Evolutionary conservation across 2,329 filamentous ascomycete genomes (phyloP).

Genomic region (Penicillium concentricum): DNA sequence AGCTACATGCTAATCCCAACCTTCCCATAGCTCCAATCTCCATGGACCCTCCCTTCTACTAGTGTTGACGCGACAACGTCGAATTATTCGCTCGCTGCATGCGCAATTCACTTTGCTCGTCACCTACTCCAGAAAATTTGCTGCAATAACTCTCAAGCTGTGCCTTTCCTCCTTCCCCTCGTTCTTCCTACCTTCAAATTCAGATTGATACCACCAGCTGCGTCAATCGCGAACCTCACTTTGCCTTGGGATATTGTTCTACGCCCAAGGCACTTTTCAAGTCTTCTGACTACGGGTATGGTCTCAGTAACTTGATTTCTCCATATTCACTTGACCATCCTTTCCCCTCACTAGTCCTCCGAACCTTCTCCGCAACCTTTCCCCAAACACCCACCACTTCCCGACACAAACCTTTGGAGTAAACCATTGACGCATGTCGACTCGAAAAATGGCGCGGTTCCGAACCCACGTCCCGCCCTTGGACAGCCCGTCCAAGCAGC

Average conservation of each 20-base stretch:
- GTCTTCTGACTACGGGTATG: neutral
- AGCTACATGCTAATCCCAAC: neutral
- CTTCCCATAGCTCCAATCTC: neutral
- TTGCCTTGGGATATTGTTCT: neutral
- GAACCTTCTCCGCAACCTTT: neutral
- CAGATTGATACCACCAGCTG: neutral
- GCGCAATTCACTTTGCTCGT: neutral
- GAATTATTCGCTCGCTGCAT: neutral
- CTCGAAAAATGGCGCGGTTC: constrained; percentile 28
- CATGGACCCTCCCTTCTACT: constrained; percentile 1
- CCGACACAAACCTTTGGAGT: no score
- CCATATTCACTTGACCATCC: neutral
- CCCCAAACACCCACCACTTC: neutral
- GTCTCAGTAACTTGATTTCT: neutral
- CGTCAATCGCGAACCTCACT: neutral
- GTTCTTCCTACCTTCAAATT: neutral
- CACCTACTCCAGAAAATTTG: neutral
- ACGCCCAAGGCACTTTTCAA: neutral
- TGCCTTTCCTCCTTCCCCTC: neutral
- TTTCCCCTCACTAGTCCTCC: neutral
- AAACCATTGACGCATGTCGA: neutral
- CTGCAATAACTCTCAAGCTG: neutral
- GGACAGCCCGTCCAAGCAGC: constrained; percentile 43
- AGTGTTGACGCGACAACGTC: constrained; percentile 7
- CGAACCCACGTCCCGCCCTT: constrained; percentile 29